Percentiles rank a stretch among this genome's conserved stretches.
Evolutionary conservation across 495 filamentous ascomycete genomes (phyloP).

Genomic region (Penicillium cinerascens): DNA sequence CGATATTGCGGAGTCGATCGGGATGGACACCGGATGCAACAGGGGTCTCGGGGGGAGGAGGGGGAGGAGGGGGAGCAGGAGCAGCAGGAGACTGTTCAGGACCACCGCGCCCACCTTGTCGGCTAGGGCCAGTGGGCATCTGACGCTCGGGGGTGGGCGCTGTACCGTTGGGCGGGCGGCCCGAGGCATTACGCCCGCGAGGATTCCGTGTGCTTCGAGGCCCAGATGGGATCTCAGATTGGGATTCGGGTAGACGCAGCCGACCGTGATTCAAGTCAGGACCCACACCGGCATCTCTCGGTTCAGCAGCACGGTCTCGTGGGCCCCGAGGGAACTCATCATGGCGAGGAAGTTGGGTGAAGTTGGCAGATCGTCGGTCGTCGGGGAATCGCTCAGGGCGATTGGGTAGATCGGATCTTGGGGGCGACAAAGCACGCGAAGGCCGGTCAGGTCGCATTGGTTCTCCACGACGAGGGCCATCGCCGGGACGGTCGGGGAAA

Average conservation of each 20-base stretch:
- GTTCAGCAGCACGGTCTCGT: constrained; percentile 34
- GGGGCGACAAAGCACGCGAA: constrained; percentile 27
- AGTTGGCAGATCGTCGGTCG: constrained; percentile 30
- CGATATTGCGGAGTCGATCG: constrained; percentile 41
- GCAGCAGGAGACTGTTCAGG: constrained; percentile 25
- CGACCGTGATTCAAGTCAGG: constrained; percentile 55
- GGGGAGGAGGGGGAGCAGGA: constrained; percentile 23
- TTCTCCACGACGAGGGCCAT: constrained; percentile 35
- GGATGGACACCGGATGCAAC: constrained; percentile 46
- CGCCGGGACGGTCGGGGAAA: constrained; percentile 28
- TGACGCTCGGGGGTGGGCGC: constrained; percentile 28
- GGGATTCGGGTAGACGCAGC: constrained; percentile 50
- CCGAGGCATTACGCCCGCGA: constrained; percentile 24
- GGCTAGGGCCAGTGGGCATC: constrained; percentile 36
- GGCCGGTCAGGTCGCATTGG: constrained; percentile 29
- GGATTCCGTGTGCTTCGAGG: constrained; percentile 51
- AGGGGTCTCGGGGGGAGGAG: constrained; percentile 23
- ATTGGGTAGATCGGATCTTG: constrained; percentile 30
- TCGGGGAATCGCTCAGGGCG: constrained; percentile 41
- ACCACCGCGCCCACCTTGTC: constrained; percentile 29
- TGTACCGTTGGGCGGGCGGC: constrained; percentile 23
- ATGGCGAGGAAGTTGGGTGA: constrained; percentile 20
- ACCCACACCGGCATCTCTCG: constrained; percentile 23
- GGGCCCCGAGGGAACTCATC: constrained; percentile 42
- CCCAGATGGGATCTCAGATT: constrained; percentile 64